Conservation (phyloP, 2,329 filamentous ascomycete species). For the Aphanoascus verrucosus region DNA sequence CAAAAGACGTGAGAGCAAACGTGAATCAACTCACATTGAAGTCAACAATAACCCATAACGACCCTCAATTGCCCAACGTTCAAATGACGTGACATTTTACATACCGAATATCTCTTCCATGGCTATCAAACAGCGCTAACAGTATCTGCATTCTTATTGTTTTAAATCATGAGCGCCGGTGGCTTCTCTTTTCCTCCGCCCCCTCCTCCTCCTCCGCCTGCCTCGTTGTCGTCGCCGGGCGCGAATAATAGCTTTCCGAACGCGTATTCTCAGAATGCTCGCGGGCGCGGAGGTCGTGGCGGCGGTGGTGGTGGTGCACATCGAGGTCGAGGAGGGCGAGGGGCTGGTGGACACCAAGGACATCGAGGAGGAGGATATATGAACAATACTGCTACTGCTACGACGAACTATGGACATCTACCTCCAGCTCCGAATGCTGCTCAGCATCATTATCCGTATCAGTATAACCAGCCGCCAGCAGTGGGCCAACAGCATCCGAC, state of each 20-base stretch:
- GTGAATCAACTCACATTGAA: too few relatives aligned
- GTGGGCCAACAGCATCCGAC: slow-evolving; percentile 14
- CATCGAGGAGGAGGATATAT: slow-evolving; percentile 23
- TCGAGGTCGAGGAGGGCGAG: slow-evolving; percentile 19
- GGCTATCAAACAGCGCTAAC: not conserved
- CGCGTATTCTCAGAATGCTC: not conserved
- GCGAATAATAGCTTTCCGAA: slow-evolving; percentile 1
- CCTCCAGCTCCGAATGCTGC: slow-evolving; percentile 16
- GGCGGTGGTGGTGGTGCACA: slow-evolving; percentile 2
- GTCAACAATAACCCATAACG: too few relatives aligned
- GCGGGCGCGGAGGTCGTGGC: slow-evolving; percentile 9
- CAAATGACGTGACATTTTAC: not conserved
- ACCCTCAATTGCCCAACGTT: too few relatives aligned
- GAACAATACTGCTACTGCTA: slow-evolving; percentile 13
- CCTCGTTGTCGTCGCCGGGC: not conserved
- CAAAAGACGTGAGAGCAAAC: too few relatives aligned
- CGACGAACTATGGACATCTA: slow-evolving; percentile 2
- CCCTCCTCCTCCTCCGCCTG: slow-evolving; percentile 31
- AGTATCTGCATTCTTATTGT: not conserved
- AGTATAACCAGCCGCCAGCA: slow-evolving; percentile 12
- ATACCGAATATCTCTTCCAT: not conserved
- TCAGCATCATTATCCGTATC: slow-evolving; percentile 6
- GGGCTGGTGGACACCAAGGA: slow-evolving; percentile 26
- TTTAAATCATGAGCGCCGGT: slow-evolving; percentile 32
- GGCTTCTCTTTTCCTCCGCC: slow-evolving; percentile 40